Conservation (phyloP, 257 asterid species). For the Scutellaria minor region DNA sequence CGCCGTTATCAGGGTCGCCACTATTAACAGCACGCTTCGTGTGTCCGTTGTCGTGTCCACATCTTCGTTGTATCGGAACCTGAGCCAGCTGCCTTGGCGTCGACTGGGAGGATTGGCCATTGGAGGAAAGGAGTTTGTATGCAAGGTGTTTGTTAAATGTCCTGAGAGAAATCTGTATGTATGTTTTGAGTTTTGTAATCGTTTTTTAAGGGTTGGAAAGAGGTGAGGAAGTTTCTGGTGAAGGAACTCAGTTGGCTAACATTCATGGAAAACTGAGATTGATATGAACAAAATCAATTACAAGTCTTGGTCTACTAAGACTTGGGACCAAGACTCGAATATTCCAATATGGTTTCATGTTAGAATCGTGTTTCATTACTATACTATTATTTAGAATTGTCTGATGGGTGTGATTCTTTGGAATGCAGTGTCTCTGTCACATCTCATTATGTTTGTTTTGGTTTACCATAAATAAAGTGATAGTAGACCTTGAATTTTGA, state of each 20-base stretch:
- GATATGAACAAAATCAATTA: too few species aligned
- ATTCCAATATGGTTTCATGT: too few species aligned
- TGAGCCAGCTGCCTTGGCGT: not conserved
- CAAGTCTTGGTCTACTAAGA: too few species aligned
- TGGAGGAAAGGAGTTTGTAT: not conserved
- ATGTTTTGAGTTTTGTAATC: not conserved
- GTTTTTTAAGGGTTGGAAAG: not conserved
- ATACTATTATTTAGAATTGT: too few species aligned
- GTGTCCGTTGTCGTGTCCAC: not conserved
- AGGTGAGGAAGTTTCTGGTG: not conserved
- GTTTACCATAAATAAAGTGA: too few species aligned
- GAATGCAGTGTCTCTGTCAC: too few species aligned
- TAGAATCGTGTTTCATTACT: too few species aligned
- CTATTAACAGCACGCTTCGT: slow-evolving; percentile 18
- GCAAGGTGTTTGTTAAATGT: not conserved
- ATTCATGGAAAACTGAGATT: not conserved
- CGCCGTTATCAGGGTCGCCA: slow-evolving; percentile 17
- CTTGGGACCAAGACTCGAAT: too few species aligned
- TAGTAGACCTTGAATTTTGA: too few species aligned
- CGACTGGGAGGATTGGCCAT: not conserved
- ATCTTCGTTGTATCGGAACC: slow-evolving; percentile 6
- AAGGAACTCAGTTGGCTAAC: not conserved
- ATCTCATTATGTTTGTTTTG: too few species aligned
- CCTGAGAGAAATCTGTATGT: not conserved
- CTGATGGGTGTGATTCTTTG: too few species aligned